Conservation (phyloP, 1,284 basidiomycete genomes). For the Tetrapyrgos nigripes region DNA sequence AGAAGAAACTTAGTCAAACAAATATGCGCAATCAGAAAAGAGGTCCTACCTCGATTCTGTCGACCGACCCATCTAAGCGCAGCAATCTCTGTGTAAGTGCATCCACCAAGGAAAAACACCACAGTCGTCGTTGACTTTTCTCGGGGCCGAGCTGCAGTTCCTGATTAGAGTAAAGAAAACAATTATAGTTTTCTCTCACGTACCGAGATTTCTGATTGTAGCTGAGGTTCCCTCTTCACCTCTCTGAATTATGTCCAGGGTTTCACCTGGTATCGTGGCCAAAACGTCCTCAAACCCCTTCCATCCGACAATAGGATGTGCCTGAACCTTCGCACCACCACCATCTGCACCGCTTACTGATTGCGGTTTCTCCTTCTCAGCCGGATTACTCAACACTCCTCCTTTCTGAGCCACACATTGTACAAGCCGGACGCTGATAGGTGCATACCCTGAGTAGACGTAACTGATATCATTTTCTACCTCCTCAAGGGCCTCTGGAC, state of each 20-base stretch:
- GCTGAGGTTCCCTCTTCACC: constrained; percentile 39
- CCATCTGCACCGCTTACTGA: constrained; percentile 45
- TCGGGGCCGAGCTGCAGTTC: constrained; percentile 47
- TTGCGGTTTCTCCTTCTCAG: constrained; percentile 57
- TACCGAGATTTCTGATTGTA: constrained; percentile 38
- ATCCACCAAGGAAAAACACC: constrained; percentile 98
- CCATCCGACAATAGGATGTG: constrained; percentile 94
- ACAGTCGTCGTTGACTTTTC: constrained; percentile 81
- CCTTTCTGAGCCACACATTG: constrained; percentile 94
- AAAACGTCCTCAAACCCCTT: constrained; percentile 95
- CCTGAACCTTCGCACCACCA: constrained; percentile 62
- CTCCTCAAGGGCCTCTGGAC: constrained; percentile 74
- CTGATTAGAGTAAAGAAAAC: constrained; percentile 16
- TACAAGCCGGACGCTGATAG: constrained; percentile 89
- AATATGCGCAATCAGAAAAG: constrained; percentile 2
- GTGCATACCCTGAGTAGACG: constrained; percentile 97
- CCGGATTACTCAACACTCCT: constrained; percentile 81
- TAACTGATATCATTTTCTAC: constrained; percentile 94
- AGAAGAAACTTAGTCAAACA: constrained; percentile 11
- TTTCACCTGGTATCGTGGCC: constrained; percentile 82
- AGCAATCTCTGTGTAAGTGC: constrained; percentile 96
- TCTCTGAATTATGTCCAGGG: constrained; percentile 81
- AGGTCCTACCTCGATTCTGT: constrained; percentile 74
- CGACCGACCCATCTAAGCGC: constrained; percentile 90
- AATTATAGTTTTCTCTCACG: constrained; percentile 40